Conservation (phyloP, 169 alveolate genomes). For the Plasmodium yoelii region DNA sequence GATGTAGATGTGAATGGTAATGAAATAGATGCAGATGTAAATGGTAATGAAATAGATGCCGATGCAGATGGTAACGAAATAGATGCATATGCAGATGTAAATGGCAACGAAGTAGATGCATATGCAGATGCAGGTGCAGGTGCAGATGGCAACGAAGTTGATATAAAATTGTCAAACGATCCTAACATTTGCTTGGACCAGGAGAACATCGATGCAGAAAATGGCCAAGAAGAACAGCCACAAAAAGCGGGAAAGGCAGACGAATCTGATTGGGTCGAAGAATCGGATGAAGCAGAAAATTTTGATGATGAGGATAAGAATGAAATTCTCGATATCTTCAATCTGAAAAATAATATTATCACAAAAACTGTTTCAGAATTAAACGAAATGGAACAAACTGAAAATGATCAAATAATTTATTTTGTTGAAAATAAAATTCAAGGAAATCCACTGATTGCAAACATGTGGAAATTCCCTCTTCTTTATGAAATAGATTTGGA, state of each 20-base stretch:
- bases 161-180: constrained; percentile 25
- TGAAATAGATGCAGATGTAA: background rate
- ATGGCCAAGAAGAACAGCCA: background rate
- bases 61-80: background rate
- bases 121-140: too few relatives aligned
- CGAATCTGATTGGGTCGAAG: background rate
- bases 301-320: background rate
- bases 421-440: too few relatives aligned
- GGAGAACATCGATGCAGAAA: constrained; percentile 4
- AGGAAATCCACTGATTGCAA: background rate
- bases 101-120: background rate
- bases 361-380: too few relatives aligned
- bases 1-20: background rate
- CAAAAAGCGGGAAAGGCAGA: background rate
- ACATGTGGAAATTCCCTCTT: constrained; percentile 10
- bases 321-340: too few relatives aligned
- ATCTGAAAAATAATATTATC: too few relatives aligned
- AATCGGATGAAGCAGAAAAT: background rate
- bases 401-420: too few relatives aligned
- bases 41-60: background rate
- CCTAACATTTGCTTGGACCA: constrained; percentile 12
- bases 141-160: constrained; percentile 1
- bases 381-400: too few relatives aligned
- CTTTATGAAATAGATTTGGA: constrained; percentile 5
- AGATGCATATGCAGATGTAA: background rate